Base-by-base conservation (phyloP, 2,329 filamentous ascomycete genomes). In the Sarocladium oryzae region DNA sequence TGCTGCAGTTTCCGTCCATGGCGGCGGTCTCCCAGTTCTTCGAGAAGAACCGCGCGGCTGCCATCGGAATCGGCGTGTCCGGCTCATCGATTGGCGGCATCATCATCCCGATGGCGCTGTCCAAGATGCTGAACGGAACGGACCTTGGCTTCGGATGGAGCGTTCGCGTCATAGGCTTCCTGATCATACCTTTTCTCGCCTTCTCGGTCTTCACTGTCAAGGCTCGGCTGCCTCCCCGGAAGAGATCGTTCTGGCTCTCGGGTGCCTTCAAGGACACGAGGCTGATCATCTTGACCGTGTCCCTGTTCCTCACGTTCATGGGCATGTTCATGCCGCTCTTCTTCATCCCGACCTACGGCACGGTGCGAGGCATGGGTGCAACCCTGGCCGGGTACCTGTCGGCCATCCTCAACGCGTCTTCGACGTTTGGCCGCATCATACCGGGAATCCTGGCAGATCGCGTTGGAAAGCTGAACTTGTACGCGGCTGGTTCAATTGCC, bases 311-410 rank as follows among this genome's bases (percentile, higher is more conserved):
- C 52, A 55, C 66, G 15, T 65, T 77, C 56, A 64, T 72, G 20
- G 66, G 68, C 51, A 74, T 78, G 59, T 77, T 81, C 56, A 75
- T 76, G 26, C 78, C 79, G 23, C 67, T 83, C 36, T 81, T 82
- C 64, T 83, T 77, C 63, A 69, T 82, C 21, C 78, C 82, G n/a
- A 70, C 78, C 1, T 88, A 82, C 58, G 82, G 81, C 3, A 69
- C 79, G 2, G 62, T 70, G 0, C 65, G 69, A 1, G 70, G 73
- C n/a, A 77, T 86, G 55, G 72, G 78, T 1, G 66, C 70, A 1
- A 70, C 75, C 1, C 64, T 87, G 1, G 79, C 81, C 0, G 85
- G 82, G 57, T 88, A 86, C 59, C 71, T 88, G n/a, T 67, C 88
- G 3, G 76, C 84, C 2, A 81, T 88, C 53, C 71, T 88, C 56